phyloP scores from a whole-genome alignment of 352 stramenopile species.

The Pythium monospermum region DNA sequence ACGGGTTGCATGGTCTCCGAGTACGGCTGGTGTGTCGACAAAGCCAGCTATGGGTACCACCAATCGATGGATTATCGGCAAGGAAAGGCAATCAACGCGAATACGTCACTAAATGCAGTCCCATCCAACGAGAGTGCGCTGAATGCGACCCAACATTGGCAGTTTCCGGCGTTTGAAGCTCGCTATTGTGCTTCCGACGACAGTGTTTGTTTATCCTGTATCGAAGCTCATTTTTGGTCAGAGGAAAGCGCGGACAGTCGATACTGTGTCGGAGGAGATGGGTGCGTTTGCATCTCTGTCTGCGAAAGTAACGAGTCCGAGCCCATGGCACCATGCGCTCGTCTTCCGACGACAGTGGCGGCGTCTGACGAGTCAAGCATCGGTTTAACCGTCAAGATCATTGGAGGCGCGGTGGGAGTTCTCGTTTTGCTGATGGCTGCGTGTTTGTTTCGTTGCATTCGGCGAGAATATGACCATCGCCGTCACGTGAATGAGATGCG shows the following conservation, averaged over 20 bases:
- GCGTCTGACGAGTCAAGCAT: not conserved
- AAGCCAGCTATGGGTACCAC: not conserved
- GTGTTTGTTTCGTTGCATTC: constrained; percentile 13
- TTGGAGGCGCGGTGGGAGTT: constrained; percentile 7
- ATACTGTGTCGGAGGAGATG: constrained; percentile 12
- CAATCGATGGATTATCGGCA: too few species aligned
- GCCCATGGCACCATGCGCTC: too few species aligned
- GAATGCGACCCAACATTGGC: not conserved
- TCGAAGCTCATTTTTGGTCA: constrained; percentile 10
- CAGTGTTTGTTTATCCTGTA: constrained; percentile 9
- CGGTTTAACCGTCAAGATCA: constrained; percentile 4
- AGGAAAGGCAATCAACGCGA: too few species aligned
- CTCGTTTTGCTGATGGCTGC: constrained; percentile 13
- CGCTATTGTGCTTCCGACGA: constrained; percentile 15
- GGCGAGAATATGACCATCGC: constrained; percentile 13
- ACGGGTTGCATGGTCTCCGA: constrained; percentile 12
- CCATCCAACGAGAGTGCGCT: not conserved
- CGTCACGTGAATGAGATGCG: not conserved
- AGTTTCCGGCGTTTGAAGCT: constrained; percentile 8
- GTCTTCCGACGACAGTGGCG: too few species aligned
- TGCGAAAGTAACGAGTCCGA: constrained; percentile 4
- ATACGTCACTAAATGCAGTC: constrained; percentile 7
- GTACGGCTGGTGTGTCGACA: constrained; percentile 8
- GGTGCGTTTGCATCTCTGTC: constrained; percentile 14
- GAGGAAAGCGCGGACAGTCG: constrained; percentile 9